These are phyloP conservation scores for Backusella westeae DNA, from an alignment of 192 early-diverging fungal genomes.

Conservation along the genomic window DNA sequence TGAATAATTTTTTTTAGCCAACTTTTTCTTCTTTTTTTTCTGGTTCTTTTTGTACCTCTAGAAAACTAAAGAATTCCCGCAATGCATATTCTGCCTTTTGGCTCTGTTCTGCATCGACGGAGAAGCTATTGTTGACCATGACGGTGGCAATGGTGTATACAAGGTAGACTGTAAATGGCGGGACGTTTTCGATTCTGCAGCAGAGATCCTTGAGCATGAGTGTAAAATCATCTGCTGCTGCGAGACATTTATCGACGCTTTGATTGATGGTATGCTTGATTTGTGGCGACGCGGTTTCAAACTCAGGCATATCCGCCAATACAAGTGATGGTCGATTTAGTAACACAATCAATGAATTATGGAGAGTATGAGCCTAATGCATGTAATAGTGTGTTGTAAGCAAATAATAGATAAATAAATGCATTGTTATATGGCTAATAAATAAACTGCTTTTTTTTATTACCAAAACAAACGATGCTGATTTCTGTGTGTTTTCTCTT, in stretches of 20 bases:
- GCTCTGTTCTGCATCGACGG: conserved; percentile 30
- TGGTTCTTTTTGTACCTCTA: neutral
- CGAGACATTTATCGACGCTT: conserved; percentile 38
- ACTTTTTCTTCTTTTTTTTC: neutral
- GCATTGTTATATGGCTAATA: neutral
- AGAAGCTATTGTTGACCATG: conserved; percentile 46
- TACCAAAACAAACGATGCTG: conserved; percentile 8
- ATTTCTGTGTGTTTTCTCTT: conserved; percentile 29
- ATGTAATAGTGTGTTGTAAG: neutral
- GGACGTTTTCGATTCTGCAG: conserved; percentile 26
- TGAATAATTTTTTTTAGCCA: neutral
- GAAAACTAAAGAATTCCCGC: conserved; percentile 32
- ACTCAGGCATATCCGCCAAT: conserved; percentile 18
- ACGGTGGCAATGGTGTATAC: conserved; percentile 50
- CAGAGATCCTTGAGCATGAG: conserved; percentile 39
- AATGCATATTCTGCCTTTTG: conserved; percentile 40
- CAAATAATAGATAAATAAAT: neutral
- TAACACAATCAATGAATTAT: conserved; percentile 45
- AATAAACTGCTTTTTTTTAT: neutral
- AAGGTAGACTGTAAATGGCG: conserved; percentile 45
- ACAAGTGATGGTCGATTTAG: conserved; percentile 49
- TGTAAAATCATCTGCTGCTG: conserved; percentile 40
- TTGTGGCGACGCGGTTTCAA: conserved; percentile 19
- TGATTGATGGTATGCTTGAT: conserved; percentile 30
- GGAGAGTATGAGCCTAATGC: conserved; percentile 40